Evolutionary conservation across 768 basidiomycete genomes (phyloP), one percentile per base, ranked within the genome.

Genomic region (Psilocybe cubensis): DNA sequence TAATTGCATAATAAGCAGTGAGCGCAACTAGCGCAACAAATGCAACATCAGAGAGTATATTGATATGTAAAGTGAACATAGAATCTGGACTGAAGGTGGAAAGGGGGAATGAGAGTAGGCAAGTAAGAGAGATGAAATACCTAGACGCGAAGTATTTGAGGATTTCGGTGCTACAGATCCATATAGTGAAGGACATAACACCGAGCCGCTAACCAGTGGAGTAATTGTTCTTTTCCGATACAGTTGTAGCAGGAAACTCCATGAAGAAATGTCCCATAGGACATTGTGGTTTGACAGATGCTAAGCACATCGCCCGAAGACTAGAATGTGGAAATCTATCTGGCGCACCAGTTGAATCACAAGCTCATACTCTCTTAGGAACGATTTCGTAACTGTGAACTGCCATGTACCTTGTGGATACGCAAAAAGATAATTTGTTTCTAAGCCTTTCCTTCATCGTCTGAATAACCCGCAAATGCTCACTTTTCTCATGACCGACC

Each of bases 1-100:
- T 59, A 2, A 31, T 14, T 18, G 54, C 54, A 3, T 51, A 47
- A 42, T 40, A n/a, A 12, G 46, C 50, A 24, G 61, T 51, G 4
- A 27, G 42, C 7, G 55, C 31, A 1, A 61, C 54, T 42, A 60
- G 27, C 14, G 27, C 21, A 7, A 46, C 42, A 11, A 33, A 28
- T 52, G 18, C 60, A 55, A 62, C 1, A 8, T n/a, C 21, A 17
- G n/a, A 31, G 20, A 45, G 28, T 29, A 20, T 10, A n/a, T 5
- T 14, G 9, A n/a, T n/a, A n/a, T n/a, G n/a, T n/a, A 46, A 18
- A 17, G 40, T 2, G 9, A 48, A 29, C 46, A 48, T 48, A 3
- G 25, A 18, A 29, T 27, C 18, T 48, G 14, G 10, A 14, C 28
- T 23, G 40, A 21, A 28, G 38, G 41, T 7, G 27, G 41, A 52